Percentiles rank a stretch among this genome's conserved stretches.
These are phyloP conservation scores for Tetrahymena malaccensis DNA, from an alignment of 73 alveolate genomes.

Conservation along the genomic window DNA sequence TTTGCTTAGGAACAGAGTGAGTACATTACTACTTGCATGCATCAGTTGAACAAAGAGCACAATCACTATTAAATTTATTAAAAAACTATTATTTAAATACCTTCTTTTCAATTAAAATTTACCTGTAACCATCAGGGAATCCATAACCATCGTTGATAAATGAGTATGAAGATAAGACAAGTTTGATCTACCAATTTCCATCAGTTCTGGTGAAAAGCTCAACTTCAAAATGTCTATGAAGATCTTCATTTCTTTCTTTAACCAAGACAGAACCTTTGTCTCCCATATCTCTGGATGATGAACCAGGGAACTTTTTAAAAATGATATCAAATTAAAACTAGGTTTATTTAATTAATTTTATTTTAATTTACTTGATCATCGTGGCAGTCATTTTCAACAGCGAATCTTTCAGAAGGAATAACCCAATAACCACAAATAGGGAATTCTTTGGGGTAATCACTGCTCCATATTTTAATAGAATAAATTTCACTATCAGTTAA, in stretches of 20 bases:
- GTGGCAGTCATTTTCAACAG: conserved; percentile 82
- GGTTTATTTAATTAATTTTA: no score
- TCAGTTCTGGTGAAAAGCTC: conserved; percentile 80
- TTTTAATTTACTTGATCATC: conserved; percentile 62
- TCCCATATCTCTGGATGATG: conserved; percentile 87
- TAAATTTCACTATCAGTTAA: conserved; percentile 72
- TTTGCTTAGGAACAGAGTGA: conserved; percentile 72
- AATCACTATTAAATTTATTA: conserved; percentile 43
- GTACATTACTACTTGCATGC: conserved; percentile 65
- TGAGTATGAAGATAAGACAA: conserved; percentile 74
- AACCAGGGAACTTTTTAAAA: conserved; percentile 66
- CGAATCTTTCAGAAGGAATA: conserved; percentile 78
- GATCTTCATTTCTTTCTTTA: conserved; percentile 62
- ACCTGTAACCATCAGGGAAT: conserved; percentile 83
- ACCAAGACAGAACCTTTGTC: conserved; percentile 84
- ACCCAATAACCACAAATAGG: conserved; percentile 88
- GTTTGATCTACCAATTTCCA: conserved; percentile 83
- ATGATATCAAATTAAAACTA: no score
- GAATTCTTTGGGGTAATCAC: conserved; percentile 87
- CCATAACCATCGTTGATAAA: conserved; percentile 85
- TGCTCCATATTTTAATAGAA: conserved; percentile 86
- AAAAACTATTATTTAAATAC: background rate
- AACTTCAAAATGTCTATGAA: conserved; percentile 77
- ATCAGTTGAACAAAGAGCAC: conserved; percentile 62
- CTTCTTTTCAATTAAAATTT: background rate